Base-by-base conservation (phyloP, 345 rosid genomes). In the Barbarea vulgaris region DNA sequence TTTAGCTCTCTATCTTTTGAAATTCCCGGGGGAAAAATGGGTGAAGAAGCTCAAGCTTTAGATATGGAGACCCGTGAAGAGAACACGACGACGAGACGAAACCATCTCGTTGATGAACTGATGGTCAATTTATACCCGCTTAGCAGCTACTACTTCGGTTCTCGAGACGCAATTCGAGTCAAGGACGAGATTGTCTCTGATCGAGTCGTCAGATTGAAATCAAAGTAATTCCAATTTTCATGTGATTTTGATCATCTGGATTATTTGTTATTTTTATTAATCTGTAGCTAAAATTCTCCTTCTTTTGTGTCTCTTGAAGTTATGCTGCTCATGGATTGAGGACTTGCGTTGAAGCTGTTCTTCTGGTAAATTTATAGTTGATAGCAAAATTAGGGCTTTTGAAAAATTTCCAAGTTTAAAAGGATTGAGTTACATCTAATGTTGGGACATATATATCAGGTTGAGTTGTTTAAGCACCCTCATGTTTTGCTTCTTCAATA, bases 381-480 rank as follows among this genome's bases (percentile, higher is more conserved):
- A 46, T 63, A 7, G 6, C 8, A 34, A 48, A 72, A 48, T 27
- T 71, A 36, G 60, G 63, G 50, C 19, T 36, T 70, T 59, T 50
- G 7, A 22, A 69, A 8, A 4, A 0, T 7, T 48, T 46, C 41
- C 48, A 42, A 18, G 25, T 64, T 21, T 10, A 0, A 36, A 36
- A 11, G 6, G 47, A 37, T 60, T 48, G 28, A 33, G 4, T 55
- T 53, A 24, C 12, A 50, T 19, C 19, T 78, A 21, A 14, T 54
- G 13, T 50, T 33, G 44, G 73, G 9, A 61, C 1, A 39, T 24
- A 79, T 84, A 31, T 19, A 79, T 84, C 82, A 91, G 96, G 95
- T 94, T 42, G 97, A 91, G 73, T 77, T 94, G 80, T 91, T 88
- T 85, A 87, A 89, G 65, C 97, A 88, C 59, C 95, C 97, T 19